These are phyloP conservation scores for Solanum pinnatisectum DNA, from an alignment of 257 asterid genomes.

Conservation along the genomic window DNA sequence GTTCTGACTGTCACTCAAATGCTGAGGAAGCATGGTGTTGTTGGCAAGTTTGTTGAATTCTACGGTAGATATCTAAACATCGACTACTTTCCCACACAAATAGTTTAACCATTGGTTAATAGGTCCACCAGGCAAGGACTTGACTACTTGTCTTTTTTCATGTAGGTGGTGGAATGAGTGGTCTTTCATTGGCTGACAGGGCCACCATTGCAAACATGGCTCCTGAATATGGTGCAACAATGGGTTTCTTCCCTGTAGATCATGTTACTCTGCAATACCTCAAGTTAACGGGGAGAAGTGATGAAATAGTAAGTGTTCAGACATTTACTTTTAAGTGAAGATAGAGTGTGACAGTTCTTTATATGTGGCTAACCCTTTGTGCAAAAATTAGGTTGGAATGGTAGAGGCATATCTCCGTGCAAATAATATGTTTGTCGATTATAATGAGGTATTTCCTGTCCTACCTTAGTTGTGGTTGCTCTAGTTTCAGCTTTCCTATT, in stretches of 20 bases:
- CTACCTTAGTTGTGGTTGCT: neutral
- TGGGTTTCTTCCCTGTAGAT: slow-evolving; percentile 99
- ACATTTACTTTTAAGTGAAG: neutral
- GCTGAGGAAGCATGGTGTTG: slow-evolving; percentile 87
- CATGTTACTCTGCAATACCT: slow-evolving; percentile 80
- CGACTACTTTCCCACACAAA: neutral
- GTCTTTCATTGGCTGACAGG: slow-evolving; percentile 92
- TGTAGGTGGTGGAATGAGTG: slow-evolving; percentile 74
- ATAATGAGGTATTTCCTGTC: slow-evolving; percentile 49
- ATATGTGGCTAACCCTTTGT: neutral
- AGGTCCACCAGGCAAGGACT: neutral
- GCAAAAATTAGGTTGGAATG: slow-evolving; percentile 58
- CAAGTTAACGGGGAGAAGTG: slow-evolving; percentile 89
- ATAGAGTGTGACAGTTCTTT: neutral
- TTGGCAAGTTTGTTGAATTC: slow-evolving; percentile 80
- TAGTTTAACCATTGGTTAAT: neutral
- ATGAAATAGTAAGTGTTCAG: slow-evolving; percentile 61
- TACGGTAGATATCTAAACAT: slow-evolving; percentile 30
- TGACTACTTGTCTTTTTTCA: slow-evolving; percentile 1
- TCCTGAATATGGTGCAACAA: slow-evolving; percentile 97
- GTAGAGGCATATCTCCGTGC: slow-evolving; percentile 95
- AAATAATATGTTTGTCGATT: slow-evolving; percentile 86
- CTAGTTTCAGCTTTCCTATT: neutral
- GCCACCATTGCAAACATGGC: slow-evolving; percentile 99
- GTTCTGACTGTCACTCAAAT: slow-evolving; percentile 86